Percentiles rank a stretch among this genome's conserved stretches.
These are phyloP conservation scores for Oryza glaberrima DNA, from an alignment of 176 grass and related monocot genomes.

Conservation along the genomic window DNA sequence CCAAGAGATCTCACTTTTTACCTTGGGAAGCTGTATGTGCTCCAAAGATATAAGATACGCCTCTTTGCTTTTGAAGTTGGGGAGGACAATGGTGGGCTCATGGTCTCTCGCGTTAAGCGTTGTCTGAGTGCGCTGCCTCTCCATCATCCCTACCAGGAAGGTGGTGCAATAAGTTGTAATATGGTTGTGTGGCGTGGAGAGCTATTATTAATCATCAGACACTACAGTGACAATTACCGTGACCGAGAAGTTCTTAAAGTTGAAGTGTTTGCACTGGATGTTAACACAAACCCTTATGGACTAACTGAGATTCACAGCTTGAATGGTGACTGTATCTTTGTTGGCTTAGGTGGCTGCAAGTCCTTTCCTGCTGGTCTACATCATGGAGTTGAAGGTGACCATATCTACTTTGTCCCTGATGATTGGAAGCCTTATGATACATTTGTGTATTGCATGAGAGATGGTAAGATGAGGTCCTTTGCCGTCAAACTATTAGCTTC, in stretches of 20 bases:
- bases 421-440: not conserved
- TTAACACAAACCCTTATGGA: constrained; percentile 28
- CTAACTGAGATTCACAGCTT: constrained; percentile 22
- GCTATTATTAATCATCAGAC: constrained; percentile 29
- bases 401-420: constrained; percentile 21
- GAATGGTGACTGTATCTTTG: constrained; percentile 30
- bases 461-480: not conserved
- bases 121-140: not conserved
- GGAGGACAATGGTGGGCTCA: not conserved
- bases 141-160: too few relatives aligned
- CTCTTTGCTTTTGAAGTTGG: constrained; percentile 3
- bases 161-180: not conserved
- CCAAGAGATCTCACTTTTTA: not conserved
- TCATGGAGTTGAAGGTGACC: constrained; percentile 26
- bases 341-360: constrained; percentile 7
- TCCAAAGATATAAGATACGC: not conserved
- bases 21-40: constrained; percentile 29
- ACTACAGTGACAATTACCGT: not conserved
- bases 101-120: not conserved
- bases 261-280: constrained; percentile 21
- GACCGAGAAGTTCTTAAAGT: not conserved
- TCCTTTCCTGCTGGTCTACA: constrained; percentile 26
- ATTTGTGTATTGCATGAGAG: constrained; percentile 16
- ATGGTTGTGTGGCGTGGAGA: constrained; percentile 26
- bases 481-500: not conserved